Conservation (phyloP, 1,284 basidiomycete genomes). For the Abortiporus biennis region DNA sequence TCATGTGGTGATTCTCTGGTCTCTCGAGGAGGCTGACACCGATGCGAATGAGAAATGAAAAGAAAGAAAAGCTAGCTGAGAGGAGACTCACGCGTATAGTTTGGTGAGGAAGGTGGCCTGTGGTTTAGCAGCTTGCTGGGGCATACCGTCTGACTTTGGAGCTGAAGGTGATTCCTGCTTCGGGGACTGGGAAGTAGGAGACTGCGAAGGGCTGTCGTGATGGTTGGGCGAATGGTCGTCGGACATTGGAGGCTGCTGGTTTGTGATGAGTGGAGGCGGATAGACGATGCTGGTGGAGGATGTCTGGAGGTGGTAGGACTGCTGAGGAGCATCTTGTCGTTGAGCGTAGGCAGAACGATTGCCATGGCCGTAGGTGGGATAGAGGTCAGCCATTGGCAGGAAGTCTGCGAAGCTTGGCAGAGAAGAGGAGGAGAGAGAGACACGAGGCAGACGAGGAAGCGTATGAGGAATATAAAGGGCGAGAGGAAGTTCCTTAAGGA, state of each 20-base stretch:
- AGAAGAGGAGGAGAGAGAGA: slow-evolving; percentile 22
- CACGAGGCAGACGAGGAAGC: slow-evolving; percentile 11
- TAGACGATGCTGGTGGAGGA: slow-evolving; percentile 32
- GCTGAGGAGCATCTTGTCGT: slow-evolving; percentile 17
- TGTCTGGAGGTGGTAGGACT: slow-evolving; percentile 24
- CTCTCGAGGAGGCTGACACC: slow-evolving; percentile 77
- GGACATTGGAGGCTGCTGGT: slow-evolving; percentile 40
- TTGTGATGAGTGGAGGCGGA: slow-evolving; percentile 39
- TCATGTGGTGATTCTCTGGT: slow-evolving; percentile 85
- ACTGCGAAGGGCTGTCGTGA: slow-evolving; percentile 23
- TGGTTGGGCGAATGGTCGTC: slow-evolving; percentile 35
- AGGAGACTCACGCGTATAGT: slow-evolving; percentile 73
- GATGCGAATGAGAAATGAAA: slow-evolving; percentile 9
- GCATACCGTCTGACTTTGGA: slow-evolving; percentile 38
- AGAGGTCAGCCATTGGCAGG: slow-evolving; percentile 61
- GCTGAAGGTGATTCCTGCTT: slow-evolving; percentile 32
- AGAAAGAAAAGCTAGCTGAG: slow-evolving; percentile 17
- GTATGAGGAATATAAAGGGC: slow-evolving; percentile 8
- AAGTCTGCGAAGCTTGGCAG: slow-evolving; percentile 24
- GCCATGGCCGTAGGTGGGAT: slow-evolving; percentile 53
- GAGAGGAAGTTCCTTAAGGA: background rate
- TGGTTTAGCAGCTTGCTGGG: slow-evolving; percentile 56
- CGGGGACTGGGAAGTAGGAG: slow-evolving; percentile 24
- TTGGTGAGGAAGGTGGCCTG: slow-evolving; percentile 90
- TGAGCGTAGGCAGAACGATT: slow-evolving; percentile 30